Percentiles rank a stretch among this genome's conserved stretches.
These are phyloP conservation scores for Syzygium aromaticum DNA, from an alignment of 345 rosid genomes.

Conservation along the genomic window DNA sequence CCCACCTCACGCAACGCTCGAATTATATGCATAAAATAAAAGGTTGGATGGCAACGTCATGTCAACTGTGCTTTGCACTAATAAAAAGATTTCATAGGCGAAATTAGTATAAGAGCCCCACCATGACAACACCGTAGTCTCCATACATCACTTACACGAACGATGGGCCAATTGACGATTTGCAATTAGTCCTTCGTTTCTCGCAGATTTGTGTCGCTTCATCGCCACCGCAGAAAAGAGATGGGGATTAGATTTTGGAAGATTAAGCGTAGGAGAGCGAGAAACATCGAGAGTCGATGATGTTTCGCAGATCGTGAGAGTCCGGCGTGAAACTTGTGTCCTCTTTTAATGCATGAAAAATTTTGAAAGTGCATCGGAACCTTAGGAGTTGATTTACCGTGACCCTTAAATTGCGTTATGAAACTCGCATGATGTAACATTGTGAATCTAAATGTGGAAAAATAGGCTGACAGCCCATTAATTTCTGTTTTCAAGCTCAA, in stretches of 20 bases:
- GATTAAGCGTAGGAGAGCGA: background rate
- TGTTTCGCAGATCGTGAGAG: rapidly evolving
- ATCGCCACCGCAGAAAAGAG: background rate
- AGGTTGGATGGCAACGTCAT: background rate
- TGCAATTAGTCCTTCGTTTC: background rate
- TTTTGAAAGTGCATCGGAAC: rapidly evolving
- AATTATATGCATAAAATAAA: background rate
- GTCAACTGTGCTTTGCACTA: background rate
- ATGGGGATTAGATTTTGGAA: background rate
- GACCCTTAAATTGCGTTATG: background rate
- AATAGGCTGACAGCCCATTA: background rate
- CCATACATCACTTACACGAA: background rate
- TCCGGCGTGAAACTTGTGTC: background rate
- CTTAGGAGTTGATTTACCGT: no score
- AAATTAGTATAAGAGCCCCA: background rate
- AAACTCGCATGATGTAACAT: rapidly evolving
- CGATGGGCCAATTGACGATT: background rate
- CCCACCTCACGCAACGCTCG: background rate
- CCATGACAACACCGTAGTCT: background rate
- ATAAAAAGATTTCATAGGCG: background rate
- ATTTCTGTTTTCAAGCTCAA: background rate
- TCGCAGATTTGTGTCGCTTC: background rate
- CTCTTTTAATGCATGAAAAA: background rate
- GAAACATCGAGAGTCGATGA: background rate
- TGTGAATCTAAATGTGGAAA: background rate